Evolutionary conservation across 768 basidiomycete species (phyloP), one percentile per base, ranked within the genome.

Genomic region (Galerina marginata): DNA sequence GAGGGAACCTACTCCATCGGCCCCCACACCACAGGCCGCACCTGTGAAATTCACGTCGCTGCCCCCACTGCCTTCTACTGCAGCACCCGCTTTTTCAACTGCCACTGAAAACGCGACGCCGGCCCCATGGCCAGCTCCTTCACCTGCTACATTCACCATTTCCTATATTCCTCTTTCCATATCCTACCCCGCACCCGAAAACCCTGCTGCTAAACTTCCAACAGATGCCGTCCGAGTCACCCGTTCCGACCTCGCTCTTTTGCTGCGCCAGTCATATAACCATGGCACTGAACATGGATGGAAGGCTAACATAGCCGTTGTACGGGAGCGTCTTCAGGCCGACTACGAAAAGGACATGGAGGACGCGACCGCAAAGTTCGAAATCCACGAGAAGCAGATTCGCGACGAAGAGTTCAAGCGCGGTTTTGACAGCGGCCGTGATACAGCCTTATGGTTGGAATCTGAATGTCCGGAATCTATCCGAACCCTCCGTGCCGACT

Each of bases 121-220:
- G 15, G 6, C 49, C 16, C 7, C 49, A 16, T 49, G 47, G 47
- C 47, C 20, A 15, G 15, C 49, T 1, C 49, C 49, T 3, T 10
- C 49, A 51, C 49, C 49, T 20, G 16, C 29, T 12, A 51, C 49
- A 36, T 51, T 51, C 16, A 51, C 49, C 29, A 51, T 51, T 5
- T 36, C 49, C 49, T 51, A 51, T 38, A 33, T 38, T 2, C 49
- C 49, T 11, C 49, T 51, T 36, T 6, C 29, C 9, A 25, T 49
- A 33, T 49, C 47, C 47, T 37, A 51, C 29, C 49, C 49, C 6
- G 49, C 36, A 51, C 49, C 29, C 5, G 4, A 6, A 38, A n/a
- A 33, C 25, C 25, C 49, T 29, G 49, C 25, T 33, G 29, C 9
- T 4, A 16, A 37, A 7, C 49, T 36, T 36, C 49, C 49, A 36